Base-by-base conservation (phyloP, 2,329 filamentous ascomycete species). In the Bipolaris oryzae region DNA sequence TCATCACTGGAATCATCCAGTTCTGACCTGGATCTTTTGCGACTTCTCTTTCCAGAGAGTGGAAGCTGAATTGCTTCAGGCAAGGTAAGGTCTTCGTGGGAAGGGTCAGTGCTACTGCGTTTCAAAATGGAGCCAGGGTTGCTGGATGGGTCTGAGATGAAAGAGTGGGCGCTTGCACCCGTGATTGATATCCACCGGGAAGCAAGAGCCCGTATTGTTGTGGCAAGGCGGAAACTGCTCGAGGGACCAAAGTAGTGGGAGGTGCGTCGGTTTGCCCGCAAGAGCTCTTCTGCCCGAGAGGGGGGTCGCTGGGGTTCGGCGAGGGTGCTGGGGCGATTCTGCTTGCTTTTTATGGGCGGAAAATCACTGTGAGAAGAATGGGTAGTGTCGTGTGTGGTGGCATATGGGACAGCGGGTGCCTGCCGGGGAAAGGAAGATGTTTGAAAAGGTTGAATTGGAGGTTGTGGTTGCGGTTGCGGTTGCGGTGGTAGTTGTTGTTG, bases 211-310 rank as follows among this genome's bases (percentile, higher is more conserved):
- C 64, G 57, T 34, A 71, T 66, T 20, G 62, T 68, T 18, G 55
- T 59, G 6, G 68, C 67, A 34, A 72, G 61, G 39, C 62, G 62
- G 23, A 69, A 71, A 45, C 62, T 69, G 21, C 64, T 66, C 7
- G 66, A 71, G 13, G 69, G 66, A 20, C 70, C 69, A 50, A 71
- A 70, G 53, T 71, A 71, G 45, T 69, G 68, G 7, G 68, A 60
- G 6, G 61, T 61, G 16, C 63, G 64, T 43, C 61, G 55, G n/a
- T 57, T 48, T 7, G 64, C 58, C 23, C 59, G 64, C 34, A 70
- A 52, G 31, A 66, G 47, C 23, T 63, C 64, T 47, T 69, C 65
- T 15, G 41, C 48, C 6, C 55, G 56, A 11, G 46, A 58, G 20
- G 46, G 50, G 5, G 60, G 35, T 41, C 53, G 55, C n/a, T 62